Conservation (phyloP, 208 protist species). For the Leishmania aethiopica region DNA sequence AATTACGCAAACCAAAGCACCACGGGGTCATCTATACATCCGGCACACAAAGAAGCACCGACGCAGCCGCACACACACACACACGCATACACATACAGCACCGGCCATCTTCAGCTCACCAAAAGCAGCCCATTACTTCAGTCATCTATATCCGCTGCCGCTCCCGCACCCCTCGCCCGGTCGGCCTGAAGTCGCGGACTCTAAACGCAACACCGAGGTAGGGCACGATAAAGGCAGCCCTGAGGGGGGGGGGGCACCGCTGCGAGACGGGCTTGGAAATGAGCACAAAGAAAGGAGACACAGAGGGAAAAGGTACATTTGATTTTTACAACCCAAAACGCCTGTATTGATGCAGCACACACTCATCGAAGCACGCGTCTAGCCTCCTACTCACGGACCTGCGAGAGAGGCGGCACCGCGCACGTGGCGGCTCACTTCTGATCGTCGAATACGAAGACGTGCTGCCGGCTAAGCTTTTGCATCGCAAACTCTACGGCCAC, state of each 20-base stretch:
- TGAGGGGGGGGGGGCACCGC: not conserved
- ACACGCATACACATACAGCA: not conserved
- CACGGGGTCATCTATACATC: slow-evolving; percentile 6
- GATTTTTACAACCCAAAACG: not conserved
- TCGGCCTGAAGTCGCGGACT: not conserved
- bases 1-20: not conserved
- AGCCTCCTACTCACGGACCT: not conserved
- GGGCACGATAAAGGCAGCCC: not conserved
- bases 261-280: not conserved
- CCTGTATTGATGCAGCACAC: not conserved
- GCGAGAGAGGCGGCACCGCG: not conserved
- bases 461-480: slow-evolving; percentile 85
- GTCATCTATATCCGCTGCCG: not conserved
- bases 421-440: slow-evolving; percentile 41
- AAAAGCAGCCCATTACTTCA: not conserved
- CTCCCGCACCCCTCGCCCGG: not conserved
- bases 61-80: not conserved
- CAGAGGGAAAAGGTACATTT: not conserved
- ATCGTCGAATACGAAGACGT: slow-evolving; percentile 89
- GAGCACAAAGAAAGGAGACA: not conserved
- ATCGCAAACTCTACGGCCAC: slow-evolving; percentile 87
- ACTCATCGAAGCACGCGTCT: not conserved
- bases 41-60: not conserved
- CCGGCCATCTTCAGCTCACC: not conserved
- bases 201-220: not conserved